Evolutionary conservation across 768 basidiomycete genomes (phyloP).

Genomic region (Leccinellum rugosiceps): DNA sequence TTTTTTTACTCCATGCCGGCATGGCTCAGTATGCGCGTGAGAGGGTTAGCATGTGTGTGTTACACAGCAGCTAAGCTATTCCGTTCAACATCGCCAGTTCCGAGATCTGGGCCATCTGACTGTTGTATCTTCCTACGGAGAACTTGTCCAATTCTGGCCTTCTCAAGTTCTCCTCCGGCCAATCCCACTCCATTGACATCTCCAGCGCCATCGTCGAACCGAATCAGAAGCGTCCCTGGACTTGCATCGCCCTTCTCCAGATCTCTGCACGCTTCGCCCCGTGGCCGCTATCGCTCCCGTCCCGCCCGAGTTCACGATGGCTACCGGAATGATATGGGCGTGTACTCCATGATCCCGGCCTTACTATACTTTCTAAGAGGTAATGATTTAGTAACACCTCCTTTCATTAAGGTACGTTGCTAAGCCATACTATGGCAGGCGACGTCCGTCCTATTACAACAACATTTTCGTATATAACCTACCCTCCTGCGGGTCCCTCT

Average conservation of each 20-base stretch:
- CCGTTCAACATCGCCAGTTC: conserved; percentile 12
- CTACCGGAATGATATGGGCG: conserved; percentile 35
- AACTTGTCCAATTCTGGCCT: conserved; percentile 22
- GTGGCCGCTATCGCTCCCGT: conserved; percentile 30
- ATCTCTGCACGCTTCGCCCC: conserved; percentile 23
- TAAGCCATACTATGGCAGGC: conserved; percentile 35
- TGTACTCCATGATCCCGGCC: conserved; percentile 33
- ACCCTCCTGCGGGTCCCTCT: conserved; percentile 12
- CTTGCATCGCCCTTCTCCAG: conserved; percentile 23
- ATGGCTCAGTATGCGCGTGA: conserved; percentile 19
- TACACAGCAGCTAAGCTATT: conserved; percentile 13
- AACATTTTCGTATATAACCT: conserved; percentile 34
- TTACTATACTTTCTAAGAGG: conserved; percentile 33
- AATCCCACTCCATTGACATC: conserved; percentile 31
- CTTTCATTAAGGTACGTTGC: conserved; percentile 38
- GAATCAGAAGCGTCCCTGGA: conserved; percentile 19
- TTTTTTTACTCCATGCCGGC: conserved; percentile 22
- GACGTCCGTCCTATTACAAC: conserved; percentile 34
- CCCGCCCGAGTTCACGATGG: conserved; percentile 29
- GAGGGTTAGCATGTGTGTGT: conserved; percentile 7
- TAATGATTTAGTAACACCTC: conserved; percentile 38
- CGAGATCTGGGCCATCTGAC: conserved; percentile 20
- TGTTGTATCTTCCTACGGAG: conserved; percentile 22
- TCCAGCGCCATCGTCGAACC: conserved; percentile 33
- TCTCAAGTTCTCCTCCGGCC: conserved; percentile 27